phyloP scores from a whole-genome alignment of 2,329 filamentous ascomycete genomes.

The Exophiala sp. region DNA sequence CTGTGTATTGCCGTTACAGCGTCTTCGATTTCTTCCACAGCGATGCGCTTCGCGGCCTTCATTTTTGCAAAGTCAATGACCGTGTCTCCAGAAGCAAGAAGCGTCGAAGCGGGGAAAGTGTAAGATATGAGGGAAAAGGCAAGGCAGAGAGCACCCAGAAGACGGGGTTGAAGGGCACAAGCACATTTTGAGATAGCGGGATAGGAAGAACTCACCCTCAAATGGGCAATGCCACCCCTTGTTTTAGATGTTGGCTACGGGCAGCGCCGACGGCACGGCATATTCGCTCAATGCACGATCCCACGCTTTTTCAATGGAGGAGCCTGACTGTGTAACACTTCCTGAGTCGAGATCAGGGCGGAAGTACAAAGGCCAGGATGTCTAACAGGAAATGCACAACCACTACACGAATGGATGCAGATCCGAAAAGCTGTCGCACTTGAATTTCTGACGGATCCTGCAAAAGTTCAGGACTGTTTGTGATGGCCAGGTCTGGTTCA shows the following conservation, averaged over 20 bases:
- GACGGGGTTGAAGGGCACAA: not conserved
- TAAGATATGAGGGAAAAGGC: not conserved
- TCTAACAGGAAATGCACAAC: not conserved
- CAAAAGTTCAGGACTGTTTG: not conserved
- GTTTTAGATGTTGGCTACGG: not conserved
- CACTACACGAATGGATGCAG: not conserved
- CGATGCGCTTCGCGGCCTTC: constrained; percentile 20
- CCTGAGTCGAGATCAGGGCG: not conserved
- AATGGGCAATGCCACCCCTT: not conserved
- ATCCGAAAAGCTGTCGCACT: not conserved
- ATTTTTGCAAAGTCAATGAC: constrained; percentile 9
- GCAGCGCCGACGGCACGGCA: not conserved
- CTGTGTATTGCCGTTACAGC: constrained; percentile 1
- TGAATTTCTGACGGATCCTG: not conserved
- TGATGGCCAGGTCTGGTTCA: not conserved
- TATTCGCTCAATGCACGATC: not conserved
- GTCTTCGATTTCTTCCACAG: constrained; percentile 13
- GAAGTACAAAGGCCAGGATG: not conserved
- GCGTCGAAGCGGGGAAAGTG: not conserved
- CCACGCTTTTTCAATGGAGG: not conserved
- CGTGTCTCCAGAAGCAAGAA: constrained; percentile 1
- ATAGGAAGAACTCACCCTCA: not conserved
- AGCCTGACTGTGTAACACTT: not conserved
- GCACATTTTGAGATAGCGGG: not conserved
- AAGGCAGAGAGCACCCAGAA: not conserved